Evolutionary conservation across 805 yeast species (phyloP).

Genomic region (Lipomyces starkeyi): DNA sequence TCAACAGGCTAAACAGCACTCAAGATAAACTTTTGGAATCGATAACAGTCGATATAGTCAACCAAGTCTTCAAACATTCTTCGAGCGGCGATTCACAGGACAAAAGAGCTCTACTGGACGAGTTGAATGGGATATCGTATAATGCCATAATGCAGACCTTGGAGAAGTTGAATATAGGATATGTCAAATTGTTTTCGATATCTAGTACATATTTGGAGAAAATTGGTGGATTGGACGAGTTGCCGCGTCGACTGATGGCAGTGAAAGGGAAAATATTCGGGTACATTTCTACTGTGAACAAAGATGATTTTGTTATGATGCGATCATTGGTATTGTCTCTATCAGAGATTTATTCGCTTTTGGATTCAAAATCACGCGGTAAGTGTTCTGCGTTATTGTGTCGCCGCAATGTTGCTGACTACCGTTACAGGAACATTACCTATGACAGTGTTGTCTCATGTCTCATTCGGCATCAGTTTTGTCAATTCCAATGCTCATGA

Average conservation of each 20-base stretch:
- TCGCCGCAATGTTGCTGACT: neutral
- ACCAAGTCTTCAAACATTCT: slow-evolving; percentile 16
- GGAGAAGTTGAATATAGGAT: neutral
- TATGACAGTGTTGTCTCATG: neutral
- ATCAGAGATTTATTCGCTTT: slow-evolving; percentile 6
- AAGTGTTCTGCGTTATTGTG: neutral
- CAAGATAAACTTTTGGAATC: neutral
- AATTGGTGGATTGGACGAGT: neutral
- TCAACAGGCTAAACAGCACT: neutral
- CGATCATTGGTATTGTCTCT: slow-evolving; percentile 8
- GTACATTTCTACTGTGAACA: neutral
- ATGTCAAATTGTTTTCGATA: slow-evolving; percentile 1
- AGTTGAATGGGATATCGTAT: slow-evolving; percentile 8
- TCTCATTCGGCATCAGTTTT: neutral
- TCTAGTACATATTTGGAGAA: slow-evolving; percentile 3
- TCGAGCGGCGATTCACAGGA: slow-evolving; percentile 13
- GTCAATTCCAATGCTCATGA: neutral
- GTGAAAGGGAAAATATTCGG: neutral
- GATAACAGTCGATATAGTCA: slow-evolving; percentile 12
- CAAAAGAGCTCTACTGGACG: neutral
- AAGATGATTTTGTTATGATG: neutral
- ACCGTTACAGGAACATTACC: neutral
- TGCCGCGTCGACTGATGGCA: neutral
- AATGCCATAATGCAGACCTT: slow-evolving; percentile 2
- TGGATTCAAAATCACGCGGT: neutral